Evolutionary conservation across 2,329 filamentous ascomycete species (phyloP).

Genomic region (Penicillium rolfsii): DNA sequence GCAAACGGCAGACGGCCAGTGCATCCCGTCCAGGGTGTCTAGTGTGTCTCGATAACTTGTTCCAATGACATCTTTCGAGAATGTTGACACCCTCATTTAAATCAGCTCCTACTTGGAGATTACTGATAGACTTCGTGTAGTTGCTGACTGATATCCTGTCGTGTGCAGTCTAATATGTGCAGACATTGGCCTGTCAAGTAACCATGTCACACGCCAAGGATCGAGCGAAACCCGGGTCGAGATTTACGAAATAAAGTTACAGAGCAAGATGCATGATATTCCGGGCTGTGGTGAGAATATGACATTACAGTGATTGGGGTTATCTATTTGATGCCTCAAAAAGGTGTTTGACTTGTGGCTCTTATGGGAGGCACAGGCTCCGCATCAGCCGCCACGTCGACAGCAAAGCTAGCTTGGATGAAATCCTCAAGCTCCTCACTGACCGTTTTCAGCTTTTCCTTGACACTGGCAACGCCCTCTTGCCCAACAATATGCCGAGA

Average conservation of each 20-base stretch:
- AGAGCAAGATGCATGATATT: not conserved
- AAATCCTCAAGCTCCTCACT: constrained; percentile 97
- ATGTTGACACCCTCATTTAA: not conserved
- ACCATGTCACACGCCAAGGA: not conserved
- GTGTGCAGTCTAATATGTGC: not conserved
- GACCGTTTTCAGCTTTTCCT: constrained; percentile 94
- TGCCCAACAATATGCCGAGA: constrained; percentile 90
- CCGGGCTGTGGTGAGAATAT: not conserved
- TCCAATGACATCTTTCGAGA: not conserved
- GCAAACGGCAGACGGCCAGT: not conserved
- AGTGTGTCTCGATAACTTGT: not conserved
- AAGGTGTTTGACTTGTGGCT: constrained; percentile 9
- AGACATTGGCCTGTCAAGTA: not conserved
- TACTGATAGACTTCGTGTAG: not conserved
- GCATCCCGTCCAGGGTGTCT: not conserved
- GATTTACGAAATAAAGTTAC: not conserved
- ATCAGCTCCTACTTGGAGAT: not conserved
- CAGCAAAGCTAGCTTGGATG: constrained; percentile 82
- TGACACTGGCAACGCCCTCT: constrained; percentile 84
- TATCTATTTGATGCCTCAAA: constrained; percentile 16
- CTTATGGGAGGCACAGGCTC: constrained; percentile 27
- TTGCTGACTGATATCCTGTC: not conserved
- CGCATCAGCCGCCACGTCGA: constrained; percentile 59
- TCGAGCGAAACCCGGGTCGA: not conserved
- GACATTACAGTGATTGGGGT: not conserved